Evolutionary conservation across 805 yeast species (phyloP).

Genomic region (Torulaspora franciscae): DNA sequence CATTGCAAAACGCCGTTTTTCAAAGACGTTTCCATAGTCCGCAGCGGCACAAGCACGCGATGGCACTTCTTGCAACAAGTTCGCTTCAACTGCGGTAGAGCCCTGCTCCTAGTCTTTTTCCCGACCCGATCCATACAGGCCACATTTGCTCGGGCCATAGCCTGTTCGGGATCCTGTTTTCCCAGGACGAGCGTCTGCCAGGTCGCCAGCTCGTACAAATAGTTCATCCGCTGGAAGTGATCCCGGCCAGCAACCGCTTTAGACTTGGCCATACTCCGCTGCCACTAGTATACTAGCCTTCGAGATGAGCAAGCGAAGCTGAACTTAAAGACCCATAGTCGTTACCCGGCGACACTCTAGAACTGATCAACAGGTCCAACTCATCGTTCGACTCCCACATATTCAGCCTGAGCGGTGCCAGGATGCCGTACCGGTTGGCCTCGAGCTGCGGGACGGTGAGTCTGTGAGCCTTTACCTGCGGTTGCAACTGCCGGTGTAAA

Average conservation of each 20-base stretch:
- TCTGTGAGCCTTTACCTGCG: constrained; percentile 3
- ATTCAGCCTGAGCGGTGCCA: constrained; percentile 18
- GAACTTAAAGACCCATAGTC: background rate
- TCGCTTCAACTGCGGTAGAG: constrained; percentile 64
- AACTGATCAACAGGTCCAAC: constrained; percentile 3
- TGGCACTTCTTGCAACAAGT: constrained; percentile 65
- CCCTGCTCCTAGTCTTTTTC: constrained; percentile 59
- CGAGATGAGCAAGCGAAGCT: background rate
- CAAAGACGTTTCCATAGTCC: constrained; percentile 22
- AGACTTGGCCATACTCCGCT: constrained; percentile 31
- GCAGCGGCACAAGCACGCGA: constrained; percentile 43
- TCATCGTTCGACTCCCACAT: constrained; percentile 12
- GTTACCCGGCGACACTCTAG: constrained; percentile 5
- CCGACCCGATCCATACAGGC: constrained; percentile 56
- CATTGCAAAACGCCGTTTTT: constrained; percentile 15
- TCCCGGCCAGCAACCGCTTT: constrained; percentile 48
- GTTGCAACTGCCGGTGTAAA: constrained; percentile 8
- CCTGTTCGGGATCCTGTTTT: constrained; percentile 17
- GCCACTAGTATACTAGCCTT: background rate
- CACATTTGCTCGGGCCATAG: constrained; percentile 52
- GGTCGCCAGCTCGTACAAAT: constrained; percentile 52
- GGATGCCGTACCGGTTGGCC: constrained; percentile 17
- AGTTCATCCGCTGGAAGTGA: constrained; percentile 55
- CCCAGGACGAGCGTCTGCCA: constrained; percentile 33
- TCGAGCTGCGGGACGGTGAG: constrained; percentile 8